Base-by-base conservation (phyloP, 1,284 basidiomycete species). In the Leccinum griseonigrum region DNA sequence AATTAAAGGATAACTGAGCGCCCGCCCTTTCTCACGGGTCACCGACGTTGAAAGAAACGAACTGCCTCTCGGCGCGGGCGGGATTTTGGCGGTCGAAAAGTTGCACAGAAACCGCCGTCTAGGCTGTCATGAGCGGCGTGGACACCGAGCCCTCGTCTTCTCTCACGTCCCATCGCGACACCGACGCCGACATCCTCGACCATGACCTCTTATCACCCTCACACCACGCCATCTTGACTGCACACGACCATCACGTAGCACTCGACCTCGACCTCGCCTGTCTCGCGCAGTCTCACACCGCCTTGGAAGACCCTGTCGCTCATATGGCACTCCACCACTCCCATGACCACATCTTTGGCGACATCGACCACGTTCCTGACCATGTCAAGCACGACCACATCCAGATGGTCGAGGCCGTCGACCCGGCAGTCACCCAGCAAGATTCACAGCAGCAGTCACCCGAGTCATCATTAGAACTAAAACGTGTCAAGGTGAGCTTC, bases 401-500 rank as follows among this genome's bases (percentile, higher is more conserved):
- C 63, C 65, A 68, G 59, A 66, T 76, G 64, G 70, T 77, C 65
- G 74, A 76, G 72, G 67, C 75, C 55, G 73, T 74, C 36, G 75
- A 77, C 61, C 72, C 76, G 28, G 65, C 71, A 32, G 73, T 71
- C 59, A 75, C 68, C 46, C 74, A 71, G 50, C 77, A 76, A 64
- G 77, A 78, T 55, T 58, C 69, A 16, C 75, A 76, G 55, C 76
- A 73, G 34, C 74, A 76, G 64, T 72, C 66, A 50, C 70, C 74
- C 16, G 74, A 77, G 59, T 63, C 74, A 58, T 67, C 75, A 60
- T 73, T 75, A 63, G 75, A 78, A 50, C 65, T 79, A 59, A 77
- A 77, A 71, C 76, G 77, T 73, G 76, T 77, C 67, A 79, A 79
- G 71, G 76, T 78, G 65, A 66, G 76, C 61, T 72, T 69, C 66